Evolutionary conservation across 306 rosid genomes (phyloP), one percentile per base, ranked within the genome.

Genomic region (Cercis canadensis): DNA sequence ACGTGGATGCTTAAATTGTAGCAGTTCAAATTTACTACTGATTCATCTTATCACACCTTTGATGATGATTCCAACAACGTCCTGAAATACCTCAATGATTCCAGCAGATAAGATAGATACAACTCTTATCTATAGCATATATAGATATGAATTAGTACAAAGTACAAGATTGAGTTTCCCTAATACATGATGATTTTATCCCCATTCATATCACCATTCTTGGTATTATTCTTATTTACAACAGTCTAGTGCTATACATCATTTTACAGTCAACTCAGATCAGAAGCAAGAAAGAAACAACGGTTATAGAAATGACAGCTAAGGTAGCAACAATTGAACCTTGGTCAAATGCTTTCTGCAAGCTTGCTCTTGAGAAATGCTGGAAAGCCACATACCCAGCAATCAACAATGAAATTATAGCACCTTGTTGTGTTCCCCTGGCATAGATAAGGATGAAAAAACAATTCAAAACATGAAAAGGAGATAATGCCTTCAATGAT

Each of bases 361-460:
- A 71, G 82, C 79, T 83, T 18, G 80, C 58, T 67, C 96, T 78
- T 50, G 97, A 82, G 90, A 94, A 91, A 88, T 94, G 99, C 80
- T 89, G 97, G 86, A 80, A 94, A 67, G 96, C 97, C 85, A 94
- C 47, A 85, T 91, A 91, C 50, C 80, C 97, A 11, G 86, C 86
- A 74, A 94, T 87, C 61, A 76, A 50, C 75, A 89, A 50, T 46
- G 97, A 82, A 80, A 91, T 21, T 18, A 86, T 76, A 29, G 87
- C 87, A 69, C 97, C 96, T 80, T 86, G 88, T 84, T 78, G 89
- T 69, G 87, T 91, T 75, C 87, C 87, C 85, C 99, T 94, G 85
- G 62, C 67, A 78, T 51, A 58, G 62, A 61, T 50, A 67, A 67
- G 62, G 54, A 75, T 11, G 39, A 43, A 13, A 51, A 78, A 80